These are phyloP conservation scores for Aspergillus sp. DNA, from an alignment of 2,329 filamentous ascomycete genomes.

Conservation along the genomic window DNA sequence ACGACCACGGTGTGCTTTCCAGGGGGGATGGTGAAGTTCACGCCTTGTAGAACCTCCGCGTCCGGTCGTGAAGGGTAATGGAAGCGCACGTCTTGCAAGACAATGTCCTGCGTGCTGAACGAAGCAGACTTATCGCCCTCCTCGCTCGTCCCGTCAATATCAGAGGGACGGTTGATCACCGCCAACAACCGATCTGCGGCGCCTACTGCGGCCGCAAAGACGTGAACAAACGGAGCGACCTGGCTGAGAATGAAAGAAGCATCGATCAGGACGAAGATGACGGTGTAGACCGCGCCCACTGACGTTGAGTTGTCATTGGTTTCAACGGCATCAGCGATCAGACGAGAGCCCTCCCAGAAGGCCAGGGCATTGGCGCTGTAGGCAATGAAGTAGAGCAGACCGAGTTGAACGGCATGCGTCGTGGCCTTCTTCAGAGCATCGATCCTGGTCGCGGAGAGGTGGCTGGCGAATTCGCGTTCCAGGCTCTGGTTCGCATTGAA, in stretches of 20 bases:
- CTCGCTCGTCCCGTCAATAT: slow-evolving; percentile 44
- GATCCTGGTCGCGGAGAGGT: slow-evolving; percentile 50
- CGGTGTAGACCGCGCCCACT: slow-evolving; percentile 37
- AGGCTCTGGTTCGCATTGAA: slow-evolving; percentile 61
- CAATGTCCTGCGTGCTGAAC: slow-evolving; percentile 26
- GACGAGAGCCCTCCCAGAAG: slow-evolving; percentile 65
- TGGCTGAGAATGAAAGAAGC: slow-evolving; percentile 40
- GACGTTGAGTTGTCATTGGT: slow-evolving; percentile 19
- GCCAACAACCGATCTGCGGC: slow-evolving; percentile 58
- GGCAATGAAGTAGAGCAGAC: slow-evolving; percentile 65
- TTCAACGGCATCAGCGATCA: slow-evolving; percentile 44
- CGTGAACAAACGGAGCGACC: slow-evolving; percentile 41
- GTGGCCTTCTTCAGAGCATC: slow-evolving; percentile 59
- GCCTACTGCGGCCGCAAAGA: slow-evolving; percentile 50
- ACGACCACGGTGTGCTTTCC: slow-evolving; percentile 46
- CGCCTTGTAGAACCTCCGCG: slow-evolving; percentile 32
- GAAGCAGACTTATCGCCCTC: background rate
- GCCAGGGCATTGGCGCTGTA: slow-evolving; percentile 66
- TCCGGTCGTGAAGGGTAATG: slow-evolving; percentile 39
- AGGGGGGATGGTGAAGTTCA: slow-evolving; percentile 33
- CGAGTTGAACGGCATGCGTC: slow-evolving; percentile 57
- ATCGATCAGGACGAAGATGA: slow-evolving; percentile 40
- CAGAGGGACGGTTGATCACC: slow-evolving; percentile 55
- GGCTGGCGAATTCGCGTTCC: slow-evolving; percentile 57
- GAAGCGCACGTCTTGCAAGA: slow-evolving; percentile 36